These are phyloP conservation scores for Cicer judaicum DNA, from an alignment of 306 rosid genomes.

Conservation along the genomic window DNA sequence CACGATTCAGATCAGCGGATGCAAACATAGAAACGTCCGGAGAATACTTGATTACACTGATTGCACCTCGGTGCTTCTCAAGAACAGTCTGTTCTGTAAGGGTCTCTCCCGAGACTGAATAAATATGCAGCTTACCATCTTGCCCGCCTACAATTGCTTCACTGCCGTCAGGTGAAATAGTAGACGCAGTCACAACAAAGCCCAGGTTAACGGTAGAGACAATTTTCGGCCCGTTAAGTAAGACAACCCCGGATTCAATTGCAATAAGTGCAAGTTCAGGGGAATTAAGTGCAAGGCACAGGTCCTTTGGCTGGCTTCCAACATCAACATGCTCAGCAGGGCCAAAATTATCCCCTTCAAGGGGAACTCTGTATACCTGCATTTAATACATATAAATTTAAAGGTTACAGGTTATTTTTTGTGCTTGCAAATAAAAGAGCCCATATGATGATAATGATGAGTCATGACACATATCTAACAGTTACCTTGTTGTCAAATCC, in stretches of 20 bases:
- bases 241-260: conserved; percentile 81
- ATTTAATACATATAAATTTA: conserved; percentile 26
- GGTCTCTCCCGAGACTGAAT: conserved; percentile 74
- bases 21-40: conserved; percentile 96
- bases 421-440: conserved; percentile 20
- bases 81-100: conserved; percentile 74
- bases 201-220: conserved; percentile 73
- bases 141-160: conserved; percentile 94
- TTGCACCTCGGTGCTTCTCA: conserved; percentile 94
- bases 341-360: conserved; percentile 70
- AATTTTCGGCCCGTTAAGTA: conserved; percentile 69
- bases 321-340: conserved; percentile 77
- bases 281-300: conserved; percentile 69
- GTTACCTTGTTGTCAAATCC: conserved; percentile 96
- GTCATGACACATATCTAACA: conserved; percentile 4
- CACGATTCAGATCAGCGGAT: conserved; percentile 94
- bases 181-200: conserved; percentile 75
- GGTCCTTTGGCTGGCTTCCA: conserved; percentile 94
- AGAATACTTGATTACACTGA: conserved; percentile 83
- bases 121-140: conserved; percentile 86
- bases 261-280: conserved; percentile 82
- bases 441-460: background rate
- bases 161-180: conserved; percentile 85
- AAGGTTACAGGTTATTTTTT: background rate
- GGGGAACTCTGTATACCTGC: conserved; percentile 85